Conservation (phyloP, 225 moss, liverwort and hornwort species). For the Pseudoscleropodium purum region DNA sequence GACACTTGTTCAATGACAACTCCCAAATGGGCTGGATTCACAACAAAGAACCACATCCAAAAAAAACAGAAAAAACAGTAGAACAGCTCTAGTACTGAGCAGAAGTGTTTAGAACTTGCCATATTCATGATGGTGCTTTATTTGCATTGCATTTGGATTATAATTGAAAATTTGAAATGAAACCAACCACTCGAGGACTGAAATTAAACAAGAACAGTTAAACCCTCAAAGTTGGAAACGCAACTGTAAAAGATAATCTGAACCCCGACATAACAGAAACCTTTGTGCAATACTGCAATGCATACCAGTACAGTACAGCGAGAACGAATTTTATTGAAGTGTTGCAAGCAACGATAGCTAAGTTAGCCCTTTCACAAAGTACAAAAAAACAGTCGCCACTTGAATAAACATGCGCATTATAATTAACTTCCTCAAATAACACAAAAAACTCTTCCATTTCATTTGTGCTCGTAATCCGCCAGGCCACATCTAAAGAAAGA, state of each 20-base stretch:
- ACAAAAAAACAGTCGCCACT: not conserved
- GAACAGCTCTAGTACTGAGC: no score
- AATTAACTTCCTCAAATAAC: conserved; percentile 17
- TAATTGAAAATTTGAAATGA: not conserved
- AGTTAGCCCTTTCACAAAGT: not conserved
- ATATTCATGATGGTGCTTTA: not conserved
- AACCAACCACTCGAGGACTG: not conserved
- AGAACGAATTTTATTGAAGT: conserved; percentile 8
- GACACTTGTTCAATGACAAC: no score
- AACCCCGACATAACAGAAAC: not conserved
- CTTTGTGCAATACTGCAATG: not conserved
- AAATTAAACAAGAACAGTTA: not conserved
- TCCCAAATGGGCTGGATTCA: no score
- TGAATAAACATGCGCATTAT: conserved; percentile 8
- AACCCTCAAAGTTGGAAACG: not conserved
- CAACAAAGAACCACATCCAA: no score
- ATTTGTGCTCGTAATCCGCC: conserved; percentile 37
- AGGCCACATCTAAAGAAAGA: conserved; percentile 20
- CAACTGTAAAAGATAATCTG: not conserved
- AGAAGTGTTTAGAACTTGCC: not conserved
- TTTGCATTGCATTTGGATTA: not conserved
- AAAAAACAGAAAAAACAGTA: no score
- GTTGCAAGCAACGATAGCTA: not conserved
- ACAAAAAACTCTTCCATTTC: conserved; percentile 9
- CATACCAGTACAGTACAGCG: not conserved